Percentiles rank a stretch among this genome's conserved stretches.
Conservation (phyloP, 495 filamentous ascomycete genomes). For the Penicillium soppii region DNA sequence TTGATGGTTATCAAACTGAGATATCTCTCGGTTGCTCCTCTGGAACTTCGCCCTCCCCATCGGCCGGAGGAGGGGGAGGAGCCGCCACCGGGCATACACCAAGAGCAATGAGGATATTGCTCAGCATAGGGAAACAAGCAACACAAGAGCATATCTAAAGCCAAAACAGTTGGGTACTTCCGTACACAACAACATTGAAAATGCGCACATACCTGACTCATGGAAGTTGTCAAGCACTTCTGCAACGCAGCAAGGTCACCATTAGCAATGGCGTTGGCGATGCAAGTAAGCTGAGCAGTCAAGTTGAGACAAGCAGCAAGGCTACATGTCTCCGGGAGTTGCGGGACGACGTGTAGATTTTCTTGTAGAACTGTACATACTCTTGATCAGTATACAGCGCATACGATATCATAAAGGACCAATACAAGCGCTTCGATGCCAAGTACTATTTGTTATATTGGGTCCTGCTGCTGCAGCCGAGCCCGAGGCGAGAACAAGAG, state of each 20-base stretch:
- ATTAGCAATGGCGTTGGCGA: constrained; percentile 15
- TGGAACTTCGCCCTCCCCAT: not conserved
- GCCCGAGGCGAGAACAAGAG: constrained; percentile 9
- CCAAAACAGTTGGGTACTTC: not conserved
- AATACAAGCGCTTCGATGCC: not conserved
- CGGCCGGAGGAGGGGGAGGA: not conserved
- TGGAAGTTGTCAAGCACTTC: constrained; percentile 16
- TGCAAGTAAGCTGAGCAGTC: constrained; percentile 15
- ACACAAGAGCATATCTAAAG: constrained; percentile 24
- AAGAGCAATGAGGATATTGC: constrained; percentile 15
- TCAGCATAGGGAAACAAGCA: constrained; percentile 17
- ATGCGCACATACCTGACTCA: constrained; percentile 13
- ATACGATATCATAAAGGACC: not conserved
- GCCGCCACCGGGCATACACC: constrained; percentile 17
- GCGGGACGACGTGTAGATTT: constrained; percentile 9
- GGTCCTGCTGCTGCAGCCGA: constrained; percentile 3
- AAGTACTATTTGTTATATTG: not conserved
- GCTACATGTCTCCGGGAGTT: constrained; percentile 20
- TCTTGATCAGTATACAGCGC: not conserved
- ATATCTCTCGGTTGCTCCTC: not conserved
- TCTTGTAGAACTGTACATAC: constrained; percentile 11
- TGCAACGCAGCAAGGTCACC: constrained; percentile 18
- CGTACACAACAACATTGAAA: not conserved
- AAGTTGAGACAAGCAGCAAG: constrained; percentile 21
- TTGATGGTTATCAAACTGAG: too few relatives aligned